A percentile compares a stretch with the other conserved stretches of the same genome.
phyloP scores from a whole-genome alignment of 768 basidiomycete species.

The Tricholoma hemisulphureum region DNA sequence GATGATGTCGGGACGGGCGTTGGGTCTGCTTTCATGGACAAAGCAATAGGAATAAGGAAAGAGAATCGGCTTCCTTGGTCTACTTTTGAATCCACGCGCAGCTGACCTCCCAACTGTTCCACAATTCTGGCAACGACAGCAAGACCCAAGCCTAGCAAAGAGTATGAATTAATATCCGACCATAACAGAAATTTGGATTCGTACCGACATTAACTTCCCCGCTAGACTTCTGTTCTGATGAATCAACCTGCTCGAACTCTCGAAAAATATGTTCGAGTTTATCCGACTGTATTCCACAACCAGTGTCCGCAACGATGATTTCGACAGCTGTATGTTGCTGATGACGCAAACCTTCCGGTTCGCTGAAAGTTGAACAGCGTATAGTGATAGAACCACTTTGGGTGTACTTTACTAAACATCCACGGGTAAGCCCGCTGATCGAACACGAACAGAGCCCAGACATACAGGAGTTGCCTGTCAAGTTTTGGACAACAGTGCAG shows the following conservation, averaged over 20 bases:
- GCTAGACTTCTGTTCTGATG: conserved; percentile 36
- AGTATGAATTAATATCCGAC: not conserved
- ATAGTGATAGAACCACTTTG: conserved; percentile 57
- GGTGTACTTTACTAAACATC: conserved; percentile 71
- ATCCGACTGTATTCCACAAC: conserved; percentile 62
- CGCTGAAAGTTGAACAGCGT: conserved; percentile 48
- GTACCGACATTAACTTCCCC: conserved; percentile 48
- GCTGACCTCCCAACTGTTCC: conserved; percentile 74
- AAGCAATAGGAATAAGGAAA: conserved; percentile 62
- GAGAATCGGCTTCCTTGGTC: conserved; percentile 70
- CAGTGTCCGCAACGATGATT: conserved; percentile 70
- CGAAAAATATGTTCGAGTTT: conserved; percentile 77
- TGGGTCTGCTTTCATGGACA: conserved; percentile 24
- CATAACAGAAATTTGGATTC: conserved; percentile 6
- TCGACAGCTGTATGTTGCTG: conserved; percentile 56
- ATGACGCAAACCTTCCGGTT: conserved; percentile 49
- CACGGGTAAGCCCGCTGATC: not conserved
- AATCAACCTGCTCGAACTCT: conserved; percentile 77
- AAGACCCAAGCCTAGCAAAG: conserved; percentile 57
- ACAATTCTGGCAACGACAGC: conserved; percentile 82
- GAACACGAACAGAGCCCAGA: not conserved
- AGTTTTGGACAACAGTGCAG: conserved; percentile 71
- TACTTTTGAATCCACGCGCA: conserved; percentile 73
- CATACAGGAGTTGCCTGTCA: conserved; percentile 73
- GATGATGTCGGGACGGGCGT: conserved; percentile 13